These are phyloP conservation scores for Populus davidiana DNA, from an alignment of 345 rosid genomes.

Conservation along the genomic window DNA sequence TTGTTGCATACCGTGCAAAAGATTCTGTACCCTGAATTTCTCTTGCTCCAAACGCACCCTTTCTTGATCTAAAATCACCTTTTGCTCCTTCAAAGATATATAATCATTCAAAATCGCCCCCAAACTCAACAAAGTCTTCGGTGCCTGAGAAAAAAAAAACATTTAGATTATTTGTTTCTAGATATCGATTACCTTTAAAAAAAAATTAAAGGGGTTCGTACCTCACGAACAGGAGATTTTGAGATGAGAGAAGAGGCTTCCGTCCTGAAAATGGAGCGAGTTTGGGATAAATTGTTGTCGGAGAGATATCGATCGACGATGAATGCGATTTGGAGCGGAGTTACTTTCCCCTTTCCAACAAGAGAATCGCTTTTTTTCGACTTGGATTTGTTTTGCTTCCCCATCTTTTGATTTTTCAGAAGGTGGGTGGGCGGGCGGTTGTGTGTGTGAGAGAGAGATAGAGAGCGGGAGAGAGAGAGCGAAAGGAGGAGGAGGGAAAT, in stretches of 20 bases:
- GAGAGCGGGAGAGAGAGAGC: too few relatives aligned
- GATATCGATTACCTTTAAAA: neutral
- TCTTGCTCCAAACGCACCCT: slow-evolving; percentile 57
- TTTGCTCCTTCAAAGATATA: slow-evolving; percentile 64
- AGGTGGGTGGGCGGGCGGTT: too few relatives aligned
- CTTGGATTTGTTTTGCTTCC: slow-evolving; percentile 46
- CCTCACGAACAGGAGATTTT: slow-evolving; percentile 64
- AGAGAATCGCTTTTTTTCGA: slow-evolving; percentile 24
- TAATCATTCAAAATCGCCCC: slow-evolving; percentile 67
- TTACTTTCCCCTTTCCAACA: slow-evolving; percentile 65
- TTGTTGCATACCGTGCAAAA: slow-evolving; percentile 70
- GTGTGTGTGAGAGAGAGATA: neutral
- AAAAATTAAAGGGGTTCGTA: slow-evolving; percentile 1
- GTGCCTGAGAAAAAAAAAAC: slow-evolving; percentile 40
- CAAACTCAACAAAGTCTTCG: slow-evolving; percentile 68
- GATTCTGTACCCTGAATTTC: slow-evolving; percentile 55
- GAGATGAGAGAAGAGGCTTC: slow-evolving; percentile 76
- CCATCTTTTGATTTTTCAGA: slow-evolving; percentile 29
- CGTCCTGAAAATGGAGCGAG: slow-evolving; percentile 49
- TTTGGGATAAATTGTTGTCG: slow-evolving; percentile 57
- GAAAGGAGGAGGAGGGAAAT: too few relatives aligned
- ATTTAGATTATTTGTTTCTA: neutral
- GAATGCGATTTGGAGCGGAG: slow-evolving; percentile 75
- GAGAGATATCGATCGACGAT: slow-evolving; percentile 80
- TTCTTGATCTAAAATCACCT: slow-evolving; percentile 61